phyloP scores from a whole-genome alignment of 1,284 basidiomycete genomes.

The Cryptococcus sp. region DNA sequence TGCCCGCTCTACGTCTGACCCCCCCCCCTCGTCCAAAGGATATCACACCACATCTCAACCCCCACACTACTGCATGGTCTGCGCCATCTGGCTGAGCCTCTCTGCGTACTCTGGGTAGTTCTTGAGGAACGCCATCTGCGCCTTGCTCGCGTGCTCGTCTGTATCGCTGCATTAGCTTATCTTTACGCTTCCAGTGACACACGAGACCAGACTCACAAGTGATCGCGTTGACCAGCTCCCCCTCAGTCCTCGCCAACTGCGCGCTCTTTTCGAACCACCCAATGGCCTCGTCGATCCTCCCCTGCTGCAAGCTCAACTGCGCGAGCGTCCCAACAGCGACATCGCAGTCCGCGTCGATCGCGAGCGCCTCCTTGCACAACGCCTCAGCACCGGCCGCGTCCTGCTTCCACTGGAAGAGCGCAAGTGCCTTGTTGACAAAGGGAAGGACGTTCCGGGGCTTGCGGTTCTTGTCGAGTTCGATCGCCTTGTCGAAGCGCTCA shows the following conservation, averaged over 20 bases:
- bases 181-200: neutral
- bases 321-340: conserved; percentile 94
- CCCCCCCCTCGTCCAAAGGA: neutral
- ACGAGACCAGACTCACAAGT: conserved; percentile 66
- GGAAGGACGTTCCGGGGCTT: conserved; percentile 77
- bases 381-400: conserved; percentile 77
- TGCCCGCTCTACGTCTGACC: neutral
- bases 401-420: conserved; percentile 94
- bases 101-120: conserved; percentile 75
- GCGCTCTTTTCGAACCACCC: conserved; percentile 82
- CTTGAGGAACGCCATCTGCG: conserved; percentile 75
- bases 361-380: conserved; percentile 82
- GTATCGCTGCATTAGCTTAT: conserved; percentile 3
- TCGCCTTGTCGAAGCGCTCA: conserved; percentile 90
- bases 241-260: conserved; percentile 84
- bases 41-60: neutral
- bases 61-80: conserved; percentile 27
- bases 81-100: conserved; percentile 50
- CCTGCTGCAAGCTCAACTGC: conserved; percentile 88
- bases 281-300: conserved; percentile 81
- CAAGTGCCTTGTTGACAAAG: conserved; percentile 95
- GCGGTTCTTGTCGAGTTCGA: conserved; percentile 77
- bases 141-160: conserved; percentile 63
- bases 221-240: conserved; percentile 82
- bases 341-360: conserved; percentile 89